phyloP scores from a whole-genome alignment of 2,329 filamentous ascomycete species.

The Venturia asperata region DNA sequence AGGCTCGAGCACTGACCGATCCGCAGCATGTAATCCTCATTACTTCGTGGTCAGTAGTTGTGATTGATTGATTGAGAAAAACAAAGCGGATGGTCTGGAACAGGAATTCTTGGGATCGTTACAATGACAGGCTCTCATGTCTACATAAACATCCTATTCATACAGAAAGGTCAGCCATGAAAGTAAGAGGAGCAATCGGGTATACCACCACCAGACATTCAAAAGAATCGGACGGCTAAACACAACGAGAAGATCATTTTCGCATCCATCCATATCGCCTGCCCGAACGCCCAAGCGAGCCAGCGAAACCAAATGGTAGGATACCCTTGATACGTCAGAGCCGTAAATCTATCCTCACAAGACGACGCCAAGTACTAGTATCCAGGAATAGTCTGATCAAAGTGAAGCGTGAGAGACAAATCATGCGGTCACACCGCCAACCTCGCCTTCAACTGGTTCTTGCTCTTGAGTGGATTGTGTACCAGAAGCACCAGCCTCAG shows the following conservation, averaged over 20 bases:
- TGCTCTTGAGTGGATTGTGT: slow-evolving; percentile 9
- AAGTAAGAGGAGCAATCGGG: slow-evolving; percentile 4
- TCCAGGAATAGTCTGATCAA: background rate
- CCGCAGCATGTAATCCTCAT: no score
- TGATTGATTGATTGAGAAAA: no score
- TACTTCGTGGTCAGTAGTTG: no score
- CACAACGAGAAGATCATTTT: slow-evolving; percentile 5
- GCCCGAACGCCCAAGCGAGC: background rate
- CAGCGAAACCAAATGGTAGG: background rate
- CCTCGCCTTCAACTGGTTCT: background rate
- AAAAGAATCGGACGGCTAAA: background rate
- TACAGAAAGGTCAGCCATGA: slow-evolving; percentile 4
- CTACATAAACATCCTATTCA: slow-evolving; percentile 6
- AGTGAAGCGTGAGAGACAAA: background rate
- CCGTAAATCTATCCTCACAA: background rate
- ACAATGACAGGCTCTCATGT: background rate
- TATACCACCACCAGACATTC: slow-evolving; percentile 8
- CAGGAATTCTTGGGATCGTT: background rate
- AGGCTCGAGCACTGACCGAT: no score
- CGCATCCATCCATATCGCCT: background rate
- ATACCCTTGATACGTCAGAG: slow-evolving; percentile 1
- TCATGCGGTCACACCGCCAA: background rate
- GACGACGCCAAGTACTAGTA: background rate
- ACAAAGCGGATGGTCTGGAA: background rate
- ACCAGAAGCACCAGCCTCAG: slow-evolving; percentile 53